Conservation (phyloP, 805 yeast genomes). For the Scheffersomyces spartinae region DNA sequence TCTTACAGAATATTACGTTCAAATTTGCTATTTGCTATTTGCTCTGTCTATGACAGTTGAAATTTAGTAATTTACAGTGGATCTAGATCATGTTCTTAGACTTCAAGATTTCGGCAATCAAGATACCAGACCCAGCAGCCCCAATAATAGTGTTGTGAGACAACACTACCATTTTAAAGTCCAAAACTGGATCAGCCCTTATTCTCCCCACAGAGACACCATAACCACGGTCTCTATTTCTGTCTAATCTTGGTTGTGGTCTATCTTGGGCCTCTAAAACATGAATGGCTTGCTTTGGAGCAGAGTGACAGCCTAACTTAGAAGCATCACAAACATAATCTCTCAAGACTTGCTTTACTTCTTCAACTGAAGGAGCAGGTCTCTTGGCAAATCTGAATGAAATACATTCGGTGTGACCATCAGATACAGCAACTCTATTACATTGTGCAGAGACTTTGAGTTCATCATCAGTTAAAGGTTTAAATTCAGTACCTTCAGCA, state of each 20-base stretch:
- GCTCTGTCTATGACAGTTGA: slow-evolving; percentile 1
- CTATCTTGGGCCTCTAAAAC: slow-evolving; percentile 85
- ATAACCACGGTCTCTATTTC: slow-evolving; percentile 88
- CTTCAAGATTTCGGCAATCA: slow-evolving; percentile 82
- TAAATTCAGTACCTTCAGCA: slow-evolving; percentile 40
- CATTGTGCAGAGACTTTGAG: slow-evolving; percentile 90
- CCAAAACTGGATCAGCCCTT: slow-evolving; percentile 87
- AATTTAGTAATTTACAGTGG: neutral
- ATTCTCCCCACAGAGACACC: slow-evolving; percentile 93
- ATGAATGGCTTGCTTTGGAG: slow-evolving; percentile 87
- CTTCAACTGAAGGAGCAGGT: slow-evolving; percentile 78
- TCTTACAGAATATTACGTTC: too few species aligned
- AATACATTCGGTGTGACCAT: slow-evolving; percentile 96
- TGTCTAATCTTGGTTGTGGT: slow-evolving; percentile 96
- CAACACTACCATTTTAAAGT: slow-evolving; percentile 91
- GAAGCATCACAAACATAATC: slow-evolving; percentile 79
- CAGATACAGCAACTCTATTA: slow-evolving; percentile 92
- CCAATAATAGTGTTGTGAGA: slow-evolving; percentile 97
- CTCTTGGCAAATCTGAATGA: slow-evolving; percentile 70
- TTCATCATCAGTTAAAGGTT: slow-evolving; percentile 51
- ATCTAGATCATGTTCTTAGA: slow-evolving; percentile 61
- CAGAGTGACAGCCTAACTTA: slow-evolving; percentile 73
- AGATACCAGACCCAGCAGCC: slow-evolving; percentile 96
- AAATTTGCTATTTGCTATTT: too few species aligned
- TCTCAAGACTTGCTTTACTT: slow-evolving; percentile 57